A percentile compares a stretch with the other conserved stretches of the same genome.
phyloP scores from a whole-genome alignment of 1,284 basidiomycete species.

The Earliella scabrosa region DNA sequence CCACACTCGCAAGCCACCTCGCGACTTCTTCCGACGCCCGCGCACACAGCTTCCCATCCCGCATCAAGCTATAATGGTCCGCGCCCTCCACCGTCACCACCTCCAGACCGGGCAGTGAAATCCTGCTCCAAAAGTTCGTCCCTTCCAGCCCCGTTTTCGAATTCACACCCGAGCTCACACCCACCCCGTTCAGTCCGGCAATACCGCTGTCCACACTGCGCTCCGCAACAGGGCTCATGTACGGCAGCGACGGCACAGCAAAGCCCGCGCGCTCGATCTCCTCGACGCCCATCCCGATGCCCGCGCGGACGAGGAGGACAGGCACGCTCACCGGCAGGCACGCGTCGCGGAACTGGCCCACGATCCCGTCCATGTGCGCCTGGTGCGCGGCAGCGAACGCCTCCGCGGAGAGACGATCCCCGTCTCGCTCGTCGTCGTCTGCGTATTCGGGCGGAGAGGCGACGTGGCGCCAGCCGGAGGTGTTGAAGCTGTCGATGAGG shows the following conservation, averaged over 20 bases:
- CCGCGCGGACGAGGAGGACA: constrained; percentile 1
- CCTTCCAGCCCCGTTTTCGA: background rate
- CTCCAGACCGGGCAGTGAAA: background rate
- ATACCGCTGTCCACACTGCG: background rate
- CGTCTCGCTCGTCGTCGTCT: too few species aligned
- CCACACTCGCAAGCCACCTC: background rate
- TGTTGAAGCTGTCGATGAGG: constrained; percentile 1
- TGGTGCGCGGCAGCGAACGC: background rate
- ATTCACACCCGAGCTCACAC: background rate
- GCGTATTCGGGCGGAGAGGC: background rate
- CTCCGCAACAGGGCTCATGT: background rate
- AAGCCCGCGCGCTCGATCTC: constrained; percentile 3
- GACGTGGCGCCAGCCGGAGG: background rate
- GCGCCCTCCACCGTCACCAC: background rate
- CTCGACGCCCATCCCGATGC: background rate
- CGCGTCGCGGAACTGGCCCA: background rate
- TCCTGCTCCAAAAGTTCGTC: background rate
- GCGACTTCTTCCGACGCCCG: background rate
- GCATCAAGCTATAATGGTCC: constrained; percentile 1
- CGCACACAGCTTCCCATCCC: background rate
- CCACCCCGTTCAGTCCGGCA: background rate
- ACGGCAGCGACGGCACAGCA: background rate
- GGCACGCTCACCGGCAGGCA: background rate
- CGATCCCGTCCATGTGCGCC: background rate
- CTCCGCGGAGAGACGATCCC: background rate